phyloP scores from a whole-genome alignment of 1,284 basidiomycete species.

The Psilocybe mexicana region DNA sequence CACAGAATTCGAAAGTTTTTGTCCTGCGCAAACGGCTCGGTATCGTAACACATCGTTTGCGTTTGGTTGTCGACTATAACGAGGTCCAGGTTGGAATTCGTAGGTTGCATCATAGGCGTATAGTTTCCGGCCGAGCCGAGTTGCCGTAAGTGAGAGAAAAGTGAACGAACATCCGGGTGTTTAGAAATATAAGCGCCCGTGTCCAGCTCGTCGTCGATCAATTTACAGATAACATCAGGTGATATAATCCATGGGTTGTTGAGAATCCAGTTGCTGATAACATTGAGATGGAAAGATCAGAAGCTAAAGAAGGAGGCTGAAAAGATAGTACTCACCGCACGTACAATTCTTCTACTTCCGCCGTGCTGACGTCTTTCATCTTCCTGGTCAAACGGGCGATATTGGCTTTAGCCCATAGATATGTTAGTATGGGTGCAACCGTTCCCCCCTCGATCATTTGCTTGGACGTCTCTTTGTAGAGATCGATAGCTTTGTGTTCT shows the following conservation, averaged over 20 bases:
- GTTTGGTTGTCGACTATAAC: background rate
- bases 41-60: background rate
- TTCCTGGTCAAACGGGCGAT: slow-evolving; percentile 9
- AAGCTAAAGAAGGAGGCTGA: background rate
- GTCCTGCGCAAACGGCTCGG: background rate
- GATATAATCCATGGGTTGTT: background rate
- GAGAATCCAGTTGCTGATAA: slow-evolving; percentile 6
- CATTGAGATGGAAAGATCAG: background rate
- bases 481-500: background rate
- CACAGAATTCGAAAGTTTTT: too few species aligned
- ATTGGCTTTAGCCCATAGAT: slow-evolving; percentile 12
- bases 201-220: slow-evolving; percentile 2
- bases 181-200: slow-evolving; percentile 11
- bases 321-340: background rate
- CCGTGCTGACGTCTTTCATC: background rate
- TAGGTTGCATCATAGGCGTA: background rate
- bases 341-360: background rate
- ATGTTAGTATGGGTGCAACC: background rate
- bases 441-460: background rate
- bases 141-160: background rate
- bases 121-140: background rate
- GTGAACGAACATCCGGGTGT: background rate
- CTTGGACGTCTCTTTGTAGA: background rate
- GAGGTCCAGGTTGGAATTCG: background rate
- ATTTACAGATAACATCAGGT: background rate